Percentiles rank a stretch among this genome's conserved stretches.
These are phyloP conservation scores for Lojkania enalia DNA, from an alignment of 2,329 filamentous ascomycete species.

Conservation along the genomic window DNA sequence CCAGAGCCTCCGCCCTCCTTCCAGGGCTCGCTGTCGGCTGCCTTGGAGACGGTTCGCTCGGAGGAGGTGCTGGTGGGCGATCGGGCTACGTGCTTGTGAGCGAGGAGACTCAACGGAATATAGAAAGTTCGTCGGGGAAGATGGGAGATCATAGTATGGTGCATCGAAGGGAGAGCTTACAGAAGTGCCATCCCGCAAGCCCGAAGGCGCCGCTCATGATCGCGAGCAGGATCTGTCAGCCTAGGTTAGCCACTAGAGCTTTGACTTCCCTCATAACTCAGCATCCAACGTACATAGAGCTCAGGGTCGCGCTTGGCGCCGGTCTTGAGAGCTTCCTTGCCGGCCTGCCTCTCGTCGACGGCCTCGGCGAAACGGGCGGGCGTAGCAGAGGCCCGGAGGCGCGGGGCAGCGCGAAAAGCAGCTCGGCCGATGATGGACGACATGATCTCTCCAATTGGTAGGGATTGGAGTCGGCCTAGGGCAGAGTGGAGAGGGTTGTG, in stretches of 20 bases:
- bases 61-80: slow-evolving; percentile 84
- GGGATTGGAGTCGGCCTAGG: slow-evolving; percentile 10
- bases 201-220: slow-evolving; percentile 89
- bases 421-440: slow-evolving; percentile 51
- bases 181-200: slow-evolving; percentile 88
- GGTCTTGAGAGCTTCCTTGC: slow-evolving; percentile 59
- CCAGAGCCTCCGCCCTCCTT: slow-evolving; percentile 63
- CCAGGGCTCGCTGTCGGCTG: slow-evolving; percentile 86
- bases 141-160: not conserved
- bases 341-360: slow-evolving; percentile 50
- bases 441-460: slow-evolving; percentile 44
- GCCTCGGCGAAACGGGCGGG: slow-evolving; percentile 42
- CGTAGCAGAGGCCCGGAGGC: slow-evolving; percentile 45
- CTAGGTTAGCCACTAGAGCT: slow-evolving; percentile 26
- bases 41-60: slow-evolving; percentile 75
- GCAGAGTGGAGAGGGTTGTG: slow-evolving; percentile 16
- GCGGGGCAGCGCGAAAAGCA: slow-evolving; percentile 52
- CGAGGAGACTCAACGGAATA: not conserved
- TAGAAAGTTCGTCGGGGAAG: not conserved
- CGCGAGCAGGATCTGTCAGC: slow-evolving; percentile 76
- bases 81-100: slow-evolving; percentile 59
- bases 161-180: slow-evolving; percentile 51
- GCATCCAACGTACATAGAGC: slow-evolving; percentile 64
- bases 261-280: not conserved
- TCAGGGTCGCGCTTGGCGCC: slow-evolving; percentile 72